These are phyloP conservation scores for Arthrinium phaeospermum DNA, from an alignment of 2,329 filamentous ascomycete genomes.

Conservation along the genomic window DNA sequence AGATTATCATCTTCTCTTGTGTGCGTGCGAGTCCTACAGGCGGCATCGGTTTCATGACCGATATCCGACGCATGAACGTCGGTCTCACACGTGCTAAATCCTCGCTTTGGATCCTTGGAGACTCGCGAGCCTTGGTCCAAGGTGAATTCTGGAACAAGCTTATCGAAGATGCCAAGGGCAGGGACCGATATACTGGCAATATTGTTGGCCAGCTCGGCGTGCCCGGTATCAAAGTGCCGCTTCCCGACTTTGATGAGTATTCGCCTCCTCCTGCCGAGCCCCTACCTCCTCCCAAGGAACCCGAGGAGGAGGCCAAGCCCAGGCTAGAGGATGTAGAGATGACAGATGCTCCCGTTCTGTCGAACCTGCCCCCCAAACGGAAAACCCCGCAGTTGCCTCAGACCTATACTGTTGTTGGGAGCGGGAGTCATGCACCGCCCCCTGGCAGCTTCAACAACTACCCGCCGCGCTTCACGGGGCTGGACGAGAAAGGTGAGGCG, in stretches of 20 bases:
- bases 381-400: conserved; percentile 34
- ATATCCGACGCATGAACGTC: conserved; percentile 99
- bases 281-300: background rate
- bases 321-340: conserved; percentile 36
- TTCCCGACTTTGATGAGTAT: conserved; percentile 28
- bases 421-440: conserved; percentile 30
- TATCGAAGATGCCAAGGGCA: conserved; percentile 77
- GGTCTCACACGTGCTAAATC: conserved; percentile 96
- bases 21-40: conserved; percentile 89
- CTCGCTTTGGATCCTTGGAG: conserved; percentile 94
- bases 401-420: conserved; percentile 35
- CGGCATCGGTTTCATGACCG: conserved; percentile 98
- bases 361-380: conserved; percentile 23
- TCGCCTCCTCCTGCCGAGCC: background rate
- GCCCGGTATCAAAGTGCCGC: conserved; percentile 44
- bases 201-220: conserved; percentile 55
- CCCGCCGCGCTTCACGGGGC: conserved; percentile 24
- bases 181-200: conserved; percentile 77
- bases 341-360: conserved; percentile 30
- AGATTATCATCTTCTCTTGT: conserved; percentile 99
- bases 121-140: conserved; percentile 83
- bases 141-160: conserved; percentile 91
- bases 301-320: background rate
- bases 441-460: conserved; percentile 20
- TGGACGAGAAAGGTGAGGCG: conserved; percentile 40